Evolutionary conservation across 129 eudicot species (phyloP).

Genomic region (Arctium minus): DNA sequence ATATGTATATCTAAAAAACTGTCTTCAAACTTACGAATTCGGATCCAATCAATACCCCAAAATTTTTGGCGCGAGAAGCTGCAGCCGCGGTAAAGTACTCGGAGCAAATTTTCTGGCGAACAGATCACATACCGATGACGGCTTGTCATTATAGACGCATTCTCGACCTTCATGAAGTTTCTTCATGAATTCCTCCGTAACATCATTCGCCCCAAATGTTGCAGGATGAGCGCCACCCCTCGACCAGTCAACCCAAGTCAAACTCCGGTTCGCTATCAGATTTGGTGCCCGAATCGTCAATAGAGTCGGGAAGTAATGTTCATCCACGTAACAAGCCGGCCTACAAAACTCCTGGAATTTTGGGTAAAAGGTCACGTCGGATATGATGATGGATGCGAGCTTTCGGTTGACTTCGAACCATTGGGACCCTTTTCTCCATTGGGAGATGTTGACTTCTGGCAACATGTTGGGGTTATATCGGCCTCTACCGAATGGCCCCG

Average conservation of each 20-base stretch:
- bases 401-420: constrained; percentile 90
- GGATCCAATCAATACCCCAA: constrained; percentile 52
- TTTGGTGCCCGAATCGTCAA: constrained; percentile 47
- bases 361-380: constrained; percentile 63
- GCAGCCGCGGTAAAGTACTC: constrained; percentile 61
- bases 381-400: constrained; percentile 57
- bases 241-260: constrained; percentile 79
- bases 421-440: constrained; percentile 96
- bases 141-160: constrained; percentile 56
- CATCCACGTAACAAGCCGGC: constrained; percentile 70
- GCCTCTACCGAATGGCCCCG: constrained; percentile 84
- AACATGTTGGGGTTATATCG: constrained; percentile 71
- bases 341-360: constrained; percentile 67
- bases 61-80: constrained; percentile 45
- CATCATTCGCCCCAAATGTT: constrained; percentile 50
- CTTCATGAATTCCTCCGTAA: constrained; percentile 56
- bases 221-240: constrained; percentile 75
- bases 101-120: constrained; percentile 94
- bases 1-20: constrained; percentile 11
- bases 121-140: constrained; percentile 47
- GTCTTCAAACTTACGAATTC: constrained; percentile 29
- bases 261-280: constrained; percentile 52
- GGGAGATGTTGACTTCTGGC: constrained; percentile 79
- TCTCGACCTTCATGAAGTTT: constrained; percentile 39
- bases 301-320: constrained; percentile 66